Conservation (phyloP, 495 filamentous ascomycete species). For the Talaromyces wortmannii region DNA sequence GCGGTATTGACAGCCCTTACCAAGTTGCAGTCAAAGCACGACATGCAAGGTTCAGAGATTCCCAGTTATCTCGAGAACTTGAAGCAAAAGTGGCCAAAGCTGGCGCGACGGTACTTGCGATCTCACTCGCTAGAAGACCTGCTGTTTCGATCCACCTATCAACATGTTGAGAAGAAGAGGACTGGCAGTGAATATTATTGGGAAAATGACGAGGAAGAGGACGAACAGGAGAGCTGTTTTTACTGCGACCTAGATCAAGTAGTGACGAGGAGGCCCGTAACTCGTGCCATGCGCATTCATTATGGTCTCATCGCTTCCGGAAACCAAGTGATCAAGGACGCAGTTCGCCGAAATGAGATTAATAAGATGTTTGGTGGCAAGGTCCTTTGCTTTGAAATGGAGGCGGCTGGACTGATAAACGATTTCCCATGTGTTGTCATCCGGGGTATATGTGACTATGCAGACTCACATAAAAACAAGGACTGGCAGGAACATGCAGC, state of each 20-base stretch:
- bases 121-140: too few species aligned
- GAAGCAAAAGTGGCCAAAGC: too few species aligned
- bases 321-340: conserved; percentile 27
- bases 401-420: conserved; percentile 19
- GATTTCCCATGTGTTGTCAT: conserved; percentile 25
- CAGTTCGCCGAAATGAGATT: conserved; percentile 18
- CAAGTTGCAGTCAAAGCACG: conserved; percentile 10
- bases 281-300: too few species aligned
- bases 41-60: background rate
- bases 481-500: conserved; percentile 26
- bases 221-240: too few species aligned
- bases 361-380: conserved; percentile 17
- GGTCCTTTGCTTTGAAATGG: conserved; percentile 18
- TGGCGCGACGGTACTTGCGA: too few species aligned
- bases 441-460: conserved; percentile 27
- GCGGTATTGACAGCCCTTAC: conserved; percentile 17
- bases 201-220: too few species aligned
- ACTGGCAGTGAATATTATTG: too few species aligned
- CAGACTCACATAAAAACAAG: conserved; percentile 27
- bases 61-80: too few species aligned
- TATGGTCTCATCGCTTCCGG: conserved; percentile 31
- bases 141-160: too few species aligned
- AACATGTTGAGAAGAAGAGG: too few species aligned
- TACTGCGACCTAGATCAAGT: too few species aligned
- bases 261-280: too few species aligned